phyloP scores from a whole-genome alignment of 2,329 filamentous ascomycete species.

The Fusarium stilboides region DNA sequence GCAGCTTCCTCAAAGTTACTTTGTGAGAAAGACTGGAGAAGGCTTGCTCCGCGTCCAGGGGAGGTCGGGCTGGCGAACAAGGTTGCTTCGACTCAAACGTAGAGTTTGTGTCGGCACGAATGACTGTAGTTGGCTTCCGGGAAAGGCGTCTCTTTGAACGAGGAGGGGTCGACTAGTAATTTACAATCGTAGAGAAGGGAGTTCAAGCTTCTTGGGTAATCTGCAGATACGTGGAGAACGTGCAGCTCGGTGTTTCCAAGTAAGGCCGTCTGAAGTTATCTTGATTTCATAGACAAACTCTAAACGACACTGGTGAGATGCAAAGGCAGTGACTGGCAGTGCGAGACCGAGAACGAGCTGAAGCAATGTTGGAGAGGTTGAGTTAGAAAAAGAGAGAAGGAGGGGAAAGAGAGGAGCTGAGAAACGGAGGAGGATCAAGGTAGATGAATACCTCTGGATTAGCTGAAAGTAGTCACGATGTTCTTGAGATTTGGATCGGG shows the following conservation, averaged over 20 bases:
- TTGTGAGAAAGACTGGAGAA: background rate
- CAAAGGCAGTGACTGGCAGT: conserved; percentile 12
- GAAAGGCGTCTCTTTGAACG: conserved; percentile 30
- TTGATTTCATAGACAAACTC: conserved; percentile 29
- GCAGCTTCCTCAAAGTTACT: conserved; percentile 3
- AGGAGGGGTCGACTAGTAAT: conserved; percentile 22
- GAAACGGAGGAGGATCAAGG: conserved; percentile 37
- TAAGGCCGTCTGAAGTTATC: conserved; percentile 16
- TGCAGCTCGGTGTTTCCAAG: conserved; percentile 9
- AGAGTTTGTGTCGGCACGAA: conserved; percentile 15
- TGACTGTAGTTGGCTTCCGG: conserved; percentile 31
- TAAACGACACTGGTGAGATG: conserved; percentile 23
- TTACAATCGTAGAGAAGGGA: conserved; percentile 12
- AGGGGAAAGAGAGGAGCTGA: conserved; percentile 21
- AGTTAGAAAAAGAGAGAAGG: conserved; percentile 26
- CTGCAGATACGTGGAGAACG: conserved; percentile 12
- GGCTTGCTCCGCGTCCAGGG: conserved; percentile 2
- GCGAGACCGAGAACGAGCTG: conserved; percentile 5
- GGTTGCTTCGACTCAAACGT: background rate
- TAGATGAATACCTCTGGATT: conserved; percentile 36
- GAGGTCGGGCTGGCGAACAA: background rate
- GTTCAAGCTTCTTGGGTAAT: conserved; percentile 29
- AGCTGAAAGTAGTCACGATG: conserved; percentile 45
- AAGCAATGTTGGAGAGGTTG: conserved; percentile 11
- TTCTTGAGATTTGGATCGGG: conserved; percentile 43